Conservation (phyloP, 2,329 filamentous ascomycete genomes). For the Fusarium coicis region DNA sequence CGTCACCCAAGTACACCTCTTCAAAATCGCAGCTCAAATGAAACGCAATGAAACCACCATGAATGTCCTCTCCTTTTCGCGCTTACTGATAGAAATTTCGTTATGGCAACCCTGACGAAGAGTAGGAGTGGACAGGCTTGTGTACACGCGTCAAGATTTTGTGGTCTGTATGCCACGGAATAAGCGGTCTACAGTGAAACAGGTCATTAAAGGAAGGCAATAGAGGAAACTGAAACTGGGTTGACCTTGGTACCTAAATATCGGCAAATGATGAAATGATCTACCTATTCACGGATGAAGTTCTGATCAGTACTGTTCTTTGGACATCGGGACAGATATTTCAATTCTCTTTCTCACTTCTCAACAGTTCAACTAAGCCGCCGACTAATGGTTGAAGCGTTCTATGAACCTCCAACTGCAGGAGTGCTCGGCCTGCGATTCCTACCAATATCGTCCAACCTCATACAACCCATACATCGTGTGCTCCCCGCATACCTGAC, state of each 20-base stretch:
- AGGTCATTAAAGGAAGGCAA: accelerated
- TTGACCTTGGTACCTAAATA: accelerated
- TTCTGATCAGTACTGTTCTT: accelerated
- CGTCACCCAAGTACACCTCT: too few relatives aligned
- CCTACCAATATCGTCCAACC: neutral
- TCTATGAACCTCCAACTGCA: too few relatives aligned
- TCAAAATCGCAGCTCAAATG: too few relatives aligned
- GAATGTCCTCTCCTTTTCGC: too few relatives aligned
- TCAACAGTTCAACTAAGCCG: accelerated
- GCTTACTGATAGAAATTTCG: too few relatives aligned
- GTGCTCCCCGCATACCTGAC: neutral
- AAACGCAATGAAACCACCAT: too few relatives aligned
- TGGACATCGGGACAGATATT: accelerated
- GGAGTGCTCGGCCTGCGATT: accelerated
- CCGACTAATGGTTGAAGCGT: accelerated
- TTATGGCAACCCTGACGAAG: too few relatives aligned
- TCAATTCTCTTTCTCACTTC: neutral
- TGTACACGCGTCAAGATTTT: accelerated
- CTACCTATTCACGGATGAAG: accelerated
- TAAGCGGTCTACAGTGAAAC: accelerated
- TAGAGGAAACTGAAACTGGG: accelerated
- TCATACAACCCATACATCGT: neutral
- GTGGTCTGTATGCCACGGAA: accelerated
- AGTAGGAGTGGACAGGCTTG: too few relatives aligned
- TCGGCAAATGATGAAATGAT: accelerated